Percentiles rank a stretch among this genome's conserved stretches.
Evolutionary conservation across 2,329 filamentous ascomycete genomes (phyloP).

Genomic region (Trichophyton equinum): DNA sequence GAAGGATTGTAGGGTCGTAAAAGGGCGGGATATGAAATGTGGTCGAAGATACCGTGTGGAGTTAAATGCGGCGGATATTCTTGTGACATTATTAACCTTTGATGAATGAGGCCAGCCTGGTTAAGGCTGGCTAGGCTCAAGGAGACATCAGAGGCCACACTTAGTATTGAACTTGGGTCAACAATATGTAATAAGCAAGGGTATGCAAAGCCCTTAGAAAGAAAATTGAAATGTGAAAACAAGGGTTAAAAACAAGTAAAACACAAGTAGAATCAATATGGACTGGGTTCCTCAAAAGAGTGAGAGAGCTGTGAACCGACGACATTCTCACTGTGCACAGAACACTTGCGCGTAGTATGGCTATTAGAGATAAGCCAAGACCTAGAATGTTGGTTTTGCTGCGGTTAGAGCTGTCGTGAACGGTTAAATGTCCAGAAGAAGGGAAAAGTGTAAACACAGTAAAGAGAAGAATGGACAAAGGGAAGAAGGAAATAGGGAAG

Average conservation of each 20-base stretch:
- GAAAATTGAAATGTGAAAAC: background rate
- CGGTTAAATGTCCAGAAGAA: background rate
- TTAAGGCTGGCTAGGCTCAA: background rate
- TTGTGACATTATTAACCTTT: background rate
- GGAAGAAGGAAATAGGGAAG: conserved; percentile 13
- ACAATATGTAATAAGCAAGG: no score
- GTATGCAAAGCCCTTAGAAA: background rate
- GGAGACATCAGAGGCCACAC: background rate
- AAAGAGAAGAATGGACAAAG: conserved; percentile 4
- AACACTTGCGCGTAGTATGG: no score
- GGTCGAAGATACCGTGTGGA: background rate
- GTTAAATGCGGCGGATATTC: background rate
- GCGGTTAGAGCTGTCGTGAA: background rate
- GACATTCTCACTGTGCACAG: background rate
- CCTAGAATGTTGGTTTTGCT: background rate
- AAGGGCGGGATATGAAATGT: conserved; percentile 5
- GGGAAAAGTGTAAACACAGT: conserved; percentile 6
- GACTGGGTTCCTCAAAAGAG: background rate
- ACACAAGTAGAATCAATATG: background rate
- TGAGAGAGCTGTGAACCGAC: background rate
- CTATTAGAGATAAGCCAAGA: background rate
- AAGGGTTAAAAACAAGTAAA: background rate
- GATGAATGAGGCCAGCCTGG: background rate
- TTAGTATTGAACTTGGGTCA: background rate
- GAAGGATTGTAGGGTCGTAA: background rate